Evolutionary conservation across 2,329 filamentous ascomycete genomes (phyloP), one percentile per base, ranked within the genome.

Genomic region (Fusarium stilboides): DNA sequence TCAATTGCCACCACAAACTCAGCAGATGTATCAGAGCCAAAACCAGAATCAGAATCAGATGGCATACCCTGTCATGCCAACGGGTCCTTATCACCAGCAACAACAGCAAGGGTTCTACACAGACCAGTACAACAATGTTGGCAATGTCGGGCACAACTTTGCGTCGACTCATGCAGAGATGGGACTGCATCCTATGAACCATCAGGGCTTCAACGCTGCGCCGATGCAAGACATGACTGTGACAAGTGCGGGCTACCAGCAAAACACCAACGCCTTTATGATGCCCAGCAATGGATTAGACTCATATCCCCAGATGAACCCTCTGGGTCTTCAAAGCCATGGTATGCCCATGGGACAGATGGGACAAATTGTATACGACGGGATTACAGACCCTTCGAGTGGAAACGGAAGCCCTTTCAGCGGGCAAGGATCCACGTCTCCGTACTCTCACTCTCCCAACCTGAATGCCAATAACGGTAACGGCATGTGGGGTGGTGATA

Each of bases 321-420:
- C 74, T 13, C 69, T 79, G 14, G 78, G 78, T 12, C 65, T 80
- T 33, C 79, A 78, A 33, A 74, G 70, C 45, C 68, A 68, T 8
- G 65, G 53, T 9, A 69, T 69, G 33, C 65, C 66, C 13, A 72
- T 78, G 69, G 68, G 72, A 17, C 77, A 76, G 19, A 75, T 79
- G 69, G 68, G 72, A 14, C 77, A 76, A 36, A 63, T 80, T 68
- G 68, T 62, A 15, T 79, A 78, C 53, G 77, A 77, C 12, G 65
- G 72, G 34, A 76, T 78, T 51, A 72, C 79, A 56, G 73, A 75
- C 36, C 72, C 76, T n/a, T 74, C 75, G 31, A 79, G 76, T 45
- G 74, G 73, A 14, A 75, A 77, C 53, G 76, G 73, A n/a, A 80
- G 78, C 60, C 78, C 79, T 6, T 81, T 78, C 43, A 77, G 77